Percentiles rank a stretch among this genome's conserved stretches.
Conservation (phyloP, 2,329 filamentous ascomycete species). For the Fusarium mangiferae region DNA sequence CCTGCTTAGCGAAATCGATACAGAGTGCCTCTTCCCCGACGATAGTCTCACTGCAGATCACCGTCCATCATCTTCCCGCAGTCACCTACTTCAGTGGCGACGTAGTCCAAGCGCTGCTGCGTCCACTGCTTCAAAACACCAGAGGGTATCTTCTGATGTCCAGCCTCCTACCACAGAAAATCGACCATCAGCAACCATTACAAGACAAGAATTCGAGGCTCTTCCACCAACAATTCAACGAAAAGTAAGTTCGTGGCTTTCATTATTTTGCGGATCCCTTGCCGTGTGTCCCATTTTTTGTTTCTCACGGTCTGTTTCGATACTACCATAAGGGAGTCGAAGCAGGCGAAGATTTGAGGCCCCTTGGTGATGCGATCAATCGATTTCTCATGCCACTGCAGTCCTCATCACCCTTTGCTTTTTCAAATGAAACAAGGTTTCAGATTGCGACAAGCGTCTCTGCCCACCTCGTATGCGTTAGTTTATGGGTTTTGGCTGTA, state of each 20-base stretch:
- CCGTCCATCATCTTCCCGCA: constrained; percentile 46
- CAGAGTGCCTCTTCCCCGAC: constrained; percentile 36
- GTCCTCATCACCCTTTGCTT: neutral
- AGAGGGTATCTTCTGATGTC: constrained; percentile 42
- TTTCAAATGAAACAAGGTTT: constrained; percentile 3
- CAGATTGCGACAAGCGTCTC: constrained; percentile 28
- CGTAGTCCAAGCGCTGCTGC: constrained; percentile 31
- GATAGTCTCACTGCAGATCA: constrained; percentile 26
- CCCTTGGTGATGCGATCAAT: constrained; percentile 16
- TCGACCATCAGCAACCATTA: constrained; percentile 46
- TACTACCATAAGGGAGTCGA: constrained; percentile 9
- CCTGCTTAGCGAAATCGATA: constrained; percentile 38
- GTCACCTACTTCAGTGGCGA: constrained; percentile 36
- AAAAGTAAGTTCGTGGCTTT: constrained; percentile 60
- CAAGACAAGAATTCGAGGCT: constrained; percentile 58
- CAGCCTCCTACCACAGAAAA: constrained; percentile 29
- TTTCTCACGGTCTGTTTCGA: constrained; percentile 8
- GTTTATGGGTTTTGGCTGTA: constrained; percentile 27
- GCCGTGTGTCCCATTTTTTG: constrained; percentile 4
- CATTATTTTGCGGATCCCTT: constrained; percentile 12
- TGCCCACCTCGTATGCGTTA: constrained; percentile 3
- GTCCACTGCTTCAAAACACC: constrained; percentile 32
- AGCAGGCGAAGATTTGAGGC: neutral
- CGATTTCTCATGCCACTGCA: constrained; percentile 4
- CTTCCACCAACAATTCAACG: constrained; percentile 65